Evolutionary conservation across 1,139 yeast species (phyloP).

Genomic region (Hansenula lynferdii): DNA sequence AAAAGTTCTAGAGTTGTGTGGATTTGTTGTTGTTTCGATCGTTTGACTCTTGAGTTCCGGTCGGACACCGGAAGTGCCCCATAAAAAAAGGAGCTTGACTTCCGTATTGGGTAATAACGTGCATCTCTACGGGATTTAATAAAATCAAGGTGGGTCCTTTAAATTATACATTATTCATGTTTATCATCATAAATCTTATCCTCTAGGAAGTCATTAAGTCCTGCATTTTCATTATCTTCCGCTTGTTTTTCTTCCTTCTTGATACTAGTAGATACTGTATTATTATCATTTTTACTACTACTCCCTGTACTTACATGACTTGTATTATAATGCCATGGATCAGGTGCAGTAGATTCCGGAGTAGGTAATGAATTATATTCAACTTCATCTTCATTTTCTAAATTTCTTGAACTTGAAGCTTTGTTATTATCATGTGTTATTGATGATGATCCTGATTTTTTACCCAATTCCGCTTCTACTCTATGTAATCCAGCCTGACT

Average conservation of each 20-base stretch:
- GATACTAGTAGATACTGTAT: not conserved
- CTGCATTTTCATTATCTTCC: not conserved
- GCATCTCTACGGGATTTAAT: no score
- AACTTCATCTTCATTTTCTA: not conserved
- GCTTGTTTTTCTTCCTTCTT: not conserved
- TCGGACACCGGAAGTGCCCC: no score
- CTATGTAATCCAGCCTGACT: not conserved
- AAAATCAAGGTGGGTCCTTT: no score
- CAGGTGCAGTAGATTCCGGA: conserved; percentile 21
- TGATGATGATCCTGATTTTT: not conserved
- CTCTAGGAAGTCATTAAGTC: not conserved
- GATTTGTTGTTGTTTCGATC: no score
- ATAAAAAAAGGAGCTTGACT: no score
- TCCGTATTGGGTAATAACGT: no score
- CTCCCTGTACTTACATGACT: not conserved
- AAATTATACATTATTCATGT: not conserved
- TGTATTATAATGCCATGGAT: not conserved
- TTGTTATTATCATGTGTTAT: not conserved
- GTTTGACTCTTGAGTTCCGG: no score
- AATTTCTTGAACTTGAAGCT: not conserved
- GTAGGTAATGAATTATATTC: conserved; percentile 21
- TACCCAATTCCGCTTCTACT: not conserved
- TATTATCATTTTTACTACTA: not conserved
- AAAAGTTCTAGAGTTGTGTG: no score
- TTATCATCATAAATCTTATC: not conserved